A percentile compares a stretch with the other conserved stretches of the same genome.
phyloP scores from a whole-genome alignment of 768 basidiomycete species.

The Lanmaoa pseudosensibilis region DNA sequence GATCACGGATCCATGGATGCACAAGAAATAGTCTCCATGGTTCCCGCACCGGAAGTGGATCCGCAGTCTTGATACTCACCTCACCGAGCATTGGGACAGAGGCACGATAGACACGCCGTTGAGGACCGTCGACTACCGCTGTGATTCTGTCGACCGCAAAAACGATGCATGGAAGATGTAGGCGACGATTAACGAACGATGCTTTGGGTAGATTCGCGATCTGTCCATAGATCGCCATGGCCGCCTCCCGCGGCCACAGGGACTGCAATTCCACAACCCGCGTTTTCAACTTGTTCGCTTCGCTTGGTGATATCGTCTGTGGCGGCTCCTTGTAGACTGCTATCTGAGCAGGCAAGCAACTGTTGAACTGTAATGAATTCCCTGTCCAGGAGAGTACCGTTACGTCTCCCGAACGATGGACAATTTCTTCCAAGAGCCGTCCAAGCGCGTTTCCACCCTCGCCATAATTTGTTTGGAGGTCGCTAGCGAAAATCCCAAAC shows the following conservation, averaged over 20 bases:
- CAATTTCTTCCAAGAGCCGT: conserved; percentile 6
- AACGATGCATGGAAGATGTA: conserved; percentile 3
- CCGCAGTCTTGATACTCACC: background rate
- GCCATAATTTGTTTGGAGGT: conserved; percentile 2
- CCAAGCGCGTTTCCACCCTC: background rate
- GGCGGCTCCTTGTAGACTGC: background rate
- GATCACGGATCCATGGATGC: conserved; percentile 4
- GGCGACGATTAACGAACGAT: background rate
- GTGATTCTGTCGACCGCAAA: background rate
- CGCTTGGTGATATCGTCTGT: background rate
- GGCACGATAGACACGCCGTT: background rate
- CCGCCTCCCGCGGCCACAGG: background rate
- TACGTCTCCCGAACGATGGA: conserved; percentile 4
- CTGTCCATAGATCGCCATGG: background rate
- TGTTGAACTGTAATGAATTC: conserved; percentile 1
- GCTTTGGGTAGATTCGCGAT: conserved; percentile 1
- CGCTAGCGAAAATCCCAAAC: conserved; percentile 5
- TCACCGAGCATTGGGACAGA: background rate
- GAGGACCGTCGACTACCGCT: background rate
- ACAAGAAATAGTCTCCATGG: background rate
- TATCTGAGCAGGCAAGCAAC: conserved; percentile 5
- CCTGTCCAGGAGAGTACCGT: conserved; percentile 7
- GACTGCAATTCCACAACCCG: background rate
- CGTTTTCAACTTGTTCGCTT: background rate
- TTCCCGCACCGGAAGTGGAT: background rate